phyloP scores from a whole-genome alignment of 2,329 filamentous ascomycete species.

The Simplicillium sp. region DNA sequence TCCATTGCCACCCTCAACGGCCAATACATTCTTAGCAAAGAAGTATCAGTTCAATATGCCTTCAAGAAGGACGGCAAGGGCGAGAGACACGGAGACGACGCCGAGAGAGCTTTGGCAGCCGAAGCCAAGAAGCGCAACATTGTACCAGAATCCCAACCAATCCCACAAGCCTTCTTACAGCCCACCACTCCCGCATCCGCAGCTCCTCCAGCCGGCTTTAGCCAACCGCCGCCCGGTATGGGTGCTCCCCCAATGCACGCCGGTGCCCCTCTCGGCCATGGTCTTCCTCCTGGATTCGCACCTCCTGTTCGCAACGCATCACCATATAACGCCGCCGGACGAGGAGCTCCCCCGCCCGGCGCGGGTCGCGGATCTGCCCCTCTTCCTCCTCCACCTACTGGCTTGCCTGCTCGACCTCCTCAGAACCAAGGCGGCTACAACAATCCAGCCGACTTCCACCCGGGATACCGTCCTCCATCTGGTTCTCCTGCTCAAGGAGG shows the following conservation, averaged over 20 bases:
- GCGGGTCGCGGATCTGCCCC: conserved; percentile 21
- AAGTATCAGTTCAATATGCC: conserved; percentile 92
- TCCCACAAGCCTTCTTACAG: conserved; percentile 62
- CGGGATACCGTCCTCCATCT: conserved; percentile 29
- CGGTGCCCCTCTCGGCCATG: conserved; percentile 12
- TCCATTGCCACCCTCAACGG: conserved; percentile 90
- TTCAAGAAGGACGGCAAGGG: conserved; percentile 99
- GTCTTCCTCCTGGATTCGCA: conserved; percentile 22
- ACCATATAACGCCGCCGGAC: conserved; percentile 19
- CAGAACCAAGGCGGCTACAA: conserved; percentile 34
- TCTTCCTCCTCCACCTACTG: conserved; percentile 39
- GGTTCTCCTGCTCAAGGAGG: conserved; percentile 27
- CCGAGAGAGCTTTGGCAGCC: conserved; percentile 81
- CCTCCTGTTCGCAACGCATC: conserved; percentile 24
- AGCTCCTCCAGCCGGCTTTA: conserved; percentile 9
- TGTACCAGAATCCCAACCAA: conserved; percentile 65
- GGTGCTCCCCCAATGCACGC: conserved; percentile 21
- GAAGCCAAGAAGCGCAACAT: conserved; percentile 95
- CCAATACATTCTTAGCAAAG: conserved; percentile 94
- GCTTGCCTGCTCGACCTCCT: conserved; percentile 39
- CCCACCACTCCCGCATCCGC: conserved; percentile 10
- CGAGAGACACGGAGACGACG: conserved; percentile 88
- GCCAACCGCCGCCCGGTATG: conserved; percentile 20
- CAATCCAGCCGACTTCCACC: conserved; percentile 39
- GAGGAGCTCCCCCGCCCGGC: conserved; percentile 14